Percentiles rank a stretch among this genome's conserved stretches.
Conservation (phyloP, 1,284 basidiomycete genomes). For the Ganoderma lucidum region DNA sequence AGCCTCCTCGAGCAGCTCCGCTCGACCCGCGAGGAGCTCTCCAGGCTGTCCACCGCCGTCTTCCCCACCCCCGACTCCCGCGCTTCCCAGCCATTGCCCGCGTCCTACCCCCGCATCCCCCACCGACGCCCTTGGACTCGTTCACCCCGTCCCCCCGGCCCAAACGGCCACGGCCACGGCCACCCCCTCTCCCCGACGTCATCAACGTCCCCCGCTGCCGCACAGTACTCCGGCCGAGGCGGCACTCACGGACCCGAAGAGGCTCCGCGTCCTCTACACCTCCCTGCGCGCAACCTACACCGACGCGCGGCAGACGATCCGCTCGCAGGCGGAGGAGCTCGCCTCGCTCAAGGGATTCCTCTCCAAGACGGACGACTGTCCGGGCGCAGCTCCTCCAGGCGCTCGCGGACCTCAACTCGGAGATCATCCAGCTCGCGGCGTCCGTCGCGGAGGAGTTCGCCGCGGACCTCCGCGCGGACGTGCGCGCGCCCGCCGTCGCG, state of each 20-base stretch:
- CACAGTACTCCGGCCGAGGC: conserved; percentile 34
- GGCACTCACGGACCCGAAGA: conserved; percentile 29
- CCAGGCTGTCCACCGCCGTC: too few relatives aligned
- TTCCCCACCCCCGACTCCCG: too few relatives aligned
- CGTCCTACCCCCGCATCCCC: conserved; percentile 15
- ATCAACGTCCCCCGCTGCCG: conserved; percentile 19
- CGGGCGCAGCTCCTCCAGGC: conserved; percentile 48
- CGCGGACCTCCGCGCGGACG: too few relatives aligned
- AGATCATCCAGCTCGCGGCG: conserved; percentile 51
- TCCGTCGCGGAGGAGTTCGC: too few relatives aligned
- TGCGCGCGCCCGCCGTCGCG: too few relatives aligned
- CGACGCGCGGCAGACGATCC: conserved; percentile 30
- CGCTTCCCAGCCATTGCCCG: too few relatives aligned
- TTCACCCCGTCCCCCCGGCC: conserved; percentile 13
- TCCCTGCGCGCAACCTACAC: conserved; percentile 29
- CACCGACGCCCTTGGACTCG: conserved; percentile 17
- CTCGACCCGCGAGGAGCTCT: too few relatives aligned
- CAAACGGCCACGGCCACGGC: conserved; percentile 19
- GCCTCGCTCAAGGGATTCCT: conserved; percentile 46
- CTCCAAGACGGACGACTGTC: conserved; percentile 48
- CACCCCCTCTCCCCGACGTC: conserved; percentile 22
- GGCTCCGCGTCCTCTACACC: conserved; percentile 32
- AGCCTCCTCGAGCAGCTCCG: too few relatives aligned
- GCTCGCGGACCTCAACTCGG: conserved; percentile 47
- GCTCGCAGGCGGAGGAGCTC: conserved; percentile 44